These are phyloP conservation scores for Epichloe sp. DNA, from an alignment of 2,329 filamentous ascomycete species.

Conservation along the genomic window DNA sequence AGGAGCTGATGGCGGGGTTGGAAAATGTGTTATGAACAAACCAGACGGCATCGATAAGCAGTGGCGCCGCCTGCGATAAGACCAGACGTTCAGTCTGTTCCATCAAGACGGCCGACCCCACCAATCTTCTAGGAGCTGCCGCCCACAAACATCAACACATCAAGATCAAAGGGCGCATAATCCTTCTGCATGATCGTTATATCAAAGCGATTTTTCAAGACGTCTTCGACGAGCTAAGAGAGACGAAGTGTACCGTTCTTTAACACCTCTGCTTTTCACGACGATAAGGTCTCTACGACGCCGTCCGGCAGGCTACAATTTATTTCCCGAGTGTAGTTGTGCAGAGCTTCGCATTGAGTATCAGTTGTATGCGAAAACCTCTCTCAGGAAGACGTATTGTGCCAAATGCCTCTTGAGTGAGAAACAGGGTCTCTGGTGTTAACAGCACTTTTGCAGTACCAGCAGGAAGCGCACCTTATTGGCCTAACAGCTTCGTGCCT, in stretches of 20 bases:
- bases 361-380: not conserved
- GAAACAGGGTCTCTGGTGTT: not conserved
- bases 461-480: not conserved
- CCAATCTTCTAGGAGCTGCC: not conserved
- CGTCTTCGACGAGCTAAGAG: not conserved
- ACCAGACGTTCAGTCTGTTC: no score
- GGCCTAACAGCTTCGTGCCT: not conserved
- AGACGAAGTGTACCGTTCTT: not conserved
- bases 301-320: not conserved
- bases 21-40: not conserved
- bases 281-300: not conserved
- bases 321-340: not conserved
- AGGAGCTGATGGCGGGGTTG: slow-evolving; percentile 1
- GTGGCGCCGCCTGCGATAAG: not conserved
- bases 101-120: not conserved
- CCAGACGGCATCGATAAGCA: not conserved
- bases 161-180: not conserved
- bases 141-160: not conserved
- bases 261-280: not conserved
- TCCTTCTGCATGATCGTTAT: not conserved
- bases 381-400: not conserved
- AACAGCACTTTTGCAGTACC: no score
- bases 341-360: not conserved
- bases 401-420: not conserved
- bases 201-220: not conserved